Percentiles rank a stretch among this genome's conserved stretches.
Evolutionary conservation across 73 alveolate species (phyloP).

Genomic region (Paraurostyla sp.): DNA sequence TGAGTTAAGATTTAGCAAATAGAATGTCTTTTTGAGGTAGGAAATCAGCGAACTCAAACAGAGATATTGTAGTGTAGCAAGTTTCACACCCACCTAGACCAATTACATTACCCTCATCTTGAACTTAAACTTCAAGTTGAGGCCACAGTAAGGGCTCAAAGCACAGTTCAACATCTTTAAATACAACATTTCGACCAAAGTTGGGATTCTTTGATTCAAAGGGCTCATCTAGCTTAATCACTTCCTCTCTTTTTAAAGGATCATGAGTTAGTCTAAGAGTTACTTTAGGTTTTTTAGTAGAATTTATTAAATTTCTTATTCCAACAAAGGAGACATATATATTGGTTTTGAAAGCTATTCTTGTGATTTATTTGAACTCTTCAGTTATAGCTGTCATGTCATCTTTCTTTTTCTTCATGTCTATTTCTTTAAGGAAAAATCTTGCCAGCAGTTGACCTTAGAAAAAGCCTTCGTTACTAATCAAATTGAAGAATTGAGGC

Average conservation of each 20-base stretch:
- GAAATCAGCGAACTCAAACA: slow-evolving; percentile 55
- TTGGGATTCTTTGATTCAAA: slow-evolving; percentile 56
- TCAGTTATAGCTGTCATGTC: background rate
- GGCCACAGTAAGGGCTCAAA: slow-evolving; percentile 76
- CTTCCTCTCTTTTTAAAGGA: slow-evolving; percentile 28
- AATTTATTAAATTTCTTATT: slow-evolving; percentile 47
- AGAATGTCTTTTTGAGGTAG: slow-evolving; percentile 56
- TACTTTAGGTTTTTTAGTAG: slow-evolving; percentile 17
- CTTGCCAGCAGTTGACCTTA: slow-evolving; percentile 68
- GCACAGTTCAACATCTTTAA: slow-evolving; percentile 62
- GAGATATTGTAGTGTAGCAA: slow-evolving; percentile 66
- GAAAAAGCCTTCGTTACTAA: slow-evolving; percentile 43
- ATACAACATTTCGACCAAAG: slow-evolving; percentile 10
- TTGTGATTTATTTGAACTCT: slow-evolving; percentile 30
- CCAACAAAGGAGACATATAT: slow-evolving; percentile 63
- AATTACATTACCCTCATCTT: slow-evolving; percentile 72
- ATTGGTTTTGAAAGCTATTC: slow-evolving; percentile 23
- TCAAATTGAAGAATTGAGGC: slow-evolving; percentile 67
- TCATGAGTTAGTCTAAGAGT: slow-evolving; percentile 36
- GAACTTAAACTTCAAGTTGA: slow-evolving; percentile 42
- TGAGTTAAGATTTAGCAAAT: slow-evolving; percentile 11
- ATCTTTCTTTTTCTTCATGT: slow-evolving; percentile 53
- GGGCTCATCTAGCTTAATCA: background rate
- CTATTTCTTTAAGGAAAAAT: slow-evolving; percentile 55
- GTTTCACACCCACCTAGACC: slow-evolving; percentile 69